Evolutionary conservation across 2,329 filamentous ascomycete genomes (phyloP), one percentile per base, ranked within the genome.

Genomic region (Fusarium mangiferae): DNA sequence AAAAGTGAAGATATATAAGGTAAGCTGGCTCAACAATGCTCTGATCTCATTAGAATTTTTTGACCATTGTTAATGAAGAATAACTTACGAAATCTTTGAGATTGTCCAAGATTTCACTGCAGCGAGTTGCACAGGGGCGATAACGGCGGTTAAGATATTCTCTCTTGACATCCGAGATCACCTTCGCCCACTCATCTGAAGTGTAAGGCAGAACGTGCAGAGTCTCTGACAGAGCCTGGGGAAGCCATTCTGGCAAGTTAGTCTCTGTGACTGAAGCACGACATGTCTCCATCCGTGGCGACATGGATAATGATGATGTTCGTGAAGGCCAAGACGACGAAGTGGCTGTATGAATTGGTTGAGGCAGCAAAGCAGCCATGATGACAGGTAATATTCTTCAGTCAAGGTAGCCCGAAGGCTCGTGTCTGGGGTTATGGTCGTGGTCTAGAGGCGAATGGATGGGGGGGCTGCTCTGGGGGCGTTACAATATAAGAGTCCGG

Each of bases 1-100:
- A 91, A 78, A 90, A 90, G 78, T 89, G 86, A 11, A 91, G 83
- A 68, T 89, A 90, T 72, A 90, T 87, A 39, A 90, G 82, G 75
- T 90, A 87, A 12, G 87, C 82, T 5, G 88, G 86, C 76, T 90
- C 87, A 26, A 87, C 81, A 33, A 82, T 78, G 18, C 82, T 82
- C 79, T 80, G 51, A 17, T 49, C 36, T 52, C 55, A 66, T 78
- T 73, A 78, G 66, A 51, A 13, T 33, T 45, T 58, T 57, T 64
- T 45, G 18, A 26, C 51, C 10, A 30, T 24, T 17, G 33, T 48
- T 35, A 45, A 38, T 35, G 10, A 11, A 26, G 35, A 36, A 24
- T 11, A 35, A 81, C 84, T 80, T 81, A 87, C 86, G 57, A 77
- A 78, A 55, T 87, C 82, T 72, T 84, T 85, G 55, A 87, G 79